Evolutionary conservation across 2,329 filamentous ascomycete genomes (phyloP).

Genomic region (Alternaria sp.): DNA sequence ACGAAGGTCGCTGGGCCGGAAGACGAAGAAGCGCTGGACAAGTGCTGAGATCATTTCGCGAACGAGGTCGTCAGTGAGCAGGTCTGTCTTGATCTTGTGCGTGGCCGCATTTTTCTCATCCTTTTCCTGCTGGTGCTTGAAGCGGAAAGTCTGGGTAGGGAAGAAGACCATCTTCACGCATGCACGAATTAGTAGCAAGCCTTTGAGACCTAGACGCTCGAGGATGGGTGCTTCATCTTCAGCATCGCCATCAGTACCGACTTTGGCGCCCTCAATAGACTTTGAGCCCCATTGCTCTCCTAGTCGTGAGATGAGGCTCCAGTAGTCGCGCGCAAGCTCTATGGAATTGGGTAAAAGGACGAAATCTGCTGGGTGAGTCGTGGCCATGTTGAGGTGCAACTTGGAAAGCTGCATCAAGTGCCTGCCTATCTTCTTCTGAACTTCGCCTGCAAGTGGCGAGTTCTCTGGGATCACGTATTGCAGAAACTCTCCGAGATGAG

Average conservation of each 20-base stretch:
- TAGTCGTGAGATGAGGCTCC: conserved; percentile 78
- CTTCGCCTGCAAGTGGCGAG: conserved; percentile 54
- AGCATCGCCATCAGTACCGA: conserved; percentile 54
- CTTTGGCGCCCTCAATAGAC: conserved; percentile 48
- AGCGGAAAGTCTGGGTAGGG: conserved; percentile 82
- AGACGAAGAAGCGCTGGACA: conserved; percentile 86
- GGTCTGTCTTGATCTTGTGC: conserved; percentile 70
- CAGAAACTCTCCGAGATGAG: conserved; percentile 77
- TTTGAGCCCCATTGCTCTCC: conserved; percentile 73
- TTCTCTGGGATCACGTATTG: conserved; percentile 65
- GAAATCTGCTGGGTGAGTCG: conserved; percentile 80
- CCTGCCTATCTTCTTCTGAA: conserved; percentile 74
- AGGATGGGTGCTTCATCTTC: conserved; percentile 64
- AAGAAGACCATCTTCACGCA: conserved; percentile 87
- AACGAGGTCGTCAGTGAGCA: conserved; percentile 79
- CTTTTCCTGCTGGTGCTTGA: conserved; percentile 74
- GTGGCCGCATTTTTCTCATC: conserved; percentile 76
- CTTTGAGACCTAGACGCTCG: conserved; percentile 83
- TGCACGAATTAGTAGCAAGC: conserved; percentile 78
- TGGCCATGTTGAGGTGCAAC: conserved; percentile 85
- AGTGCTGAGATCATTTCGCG: conserved; percentile 82
- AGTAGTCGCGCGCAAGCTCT: conserved; percentile 80
- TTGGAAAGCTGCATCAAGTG: conserved; percentile 91
- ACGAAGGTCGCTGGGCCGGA: conserved; percentile 81
- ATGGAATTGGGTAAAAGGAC: conserved; percentile 80